Base-by-base conservation (phyloP, 1,139 yeast species). In the Pichia terricola region DNA sequence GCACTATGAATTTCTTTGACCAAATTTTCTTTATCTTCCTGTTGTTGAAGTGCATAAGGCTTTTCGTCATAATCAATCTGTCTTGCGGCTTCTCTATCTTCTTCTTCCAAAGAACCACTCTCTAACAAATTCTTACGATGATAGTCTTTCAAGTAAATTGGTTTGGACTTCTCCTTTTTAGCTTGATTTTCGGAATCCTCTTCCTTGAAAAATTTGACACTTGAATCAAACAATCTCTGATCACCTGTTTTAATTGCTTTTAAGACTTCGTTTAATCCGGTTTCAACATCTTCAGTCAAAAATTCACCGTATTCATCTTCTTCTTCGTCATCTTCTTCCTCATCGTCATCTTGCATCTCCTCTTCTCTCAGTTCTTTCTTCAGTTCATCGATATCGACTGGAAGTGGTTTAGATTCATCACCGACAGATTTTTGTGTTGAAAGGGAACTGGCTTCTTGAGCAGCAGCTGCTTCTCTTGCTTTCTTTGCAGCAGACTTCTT, bases 231-330 rank as follows among this genome's bases (percentile, higher is more conserved):
- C 41, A 91, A 66, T 34, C 68, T 59, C 53, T 74, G 72, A 42
- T 91, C 91, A 46, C 84, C 79, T 7, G 70, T 70, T 57, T 75
- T 77, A 50, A 94, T 75, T 0, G 95, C 81, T 27, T 67, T 60
- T 45, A 94, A 64, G 2, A 91, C 95, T 42, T 79, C 70, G 45
- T 75, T 70, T 53, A 94, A 81, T 9, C 94, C 94, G 22, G 70
- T 64, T 53, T 94, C 96, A 6, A 94, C 86, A 45, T 84, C 88
- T 40, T 79, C 88, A 0, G 97, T 91, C 44, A 86, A 71, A 47
- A 91, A 68, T 35, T 87, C 95, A 40, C 96, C 99, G 55, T 64
- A 82, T 50, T 89, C 96, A 59, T 94, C 99, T 63, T 94, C 99
- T 4, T 81, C 91, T 60, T 87, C 96, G 1, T 68, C 61, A 4